Evolutionary conservation across 441 rosid genomes (phyloP), one percentile per base, ranked within the genome.

Genomic region (Hypseocharis bilobata): DNA sequence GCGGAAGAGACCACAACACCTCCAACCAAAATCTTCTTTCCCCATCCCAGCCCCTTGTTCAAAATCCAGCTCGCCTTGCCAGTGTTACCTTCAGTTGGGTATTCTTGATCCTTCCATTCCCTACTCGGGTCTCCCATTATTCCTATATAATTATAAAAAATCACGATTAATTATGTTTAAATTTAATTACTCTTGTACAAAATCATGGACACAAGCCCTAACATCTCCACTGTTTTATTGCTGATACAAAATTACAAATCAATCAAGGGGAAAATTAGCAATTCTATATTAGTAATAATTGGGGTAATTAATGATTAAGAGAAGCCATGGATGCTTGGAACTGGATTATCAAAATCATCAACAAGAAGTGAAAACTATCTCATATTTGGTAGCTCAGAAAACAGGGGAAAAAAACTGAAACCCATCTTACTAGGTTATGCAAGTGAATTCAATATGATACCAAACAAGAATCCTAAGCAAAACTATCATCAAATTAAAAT

Each of bases 1-100:
- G 84, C 91, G 22, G 91, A 83, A 62, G 96, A 72, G 8, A 86
- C 30, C 20, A 85, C 80, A 62, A 87, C 70, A 28, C 91, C 87
- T 10, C 86, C 70, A 62, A 85, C 64, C 57, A 88, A 62, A 65
- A 90, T 65, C 77, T 77, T 87, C 85, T 75, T 90, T 56, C 97
- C 97, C 45, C 83, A 44, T 3, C 69, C 67, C 59, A 87, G 14
- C 4, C 85, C 90, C 62, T 77, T 82, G 64, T 71, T 74, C 79
- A 79, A 69, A 11, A 84, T 59, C 86, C 91, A 84, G 34, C 72
- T 67, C 68, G 68, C 27, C 30, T 62, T 81, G 25, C 82, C 78
- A 55, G 64, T 55, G 11, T 59, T 30, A 32, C 73, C 79, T 51
- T 70, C 70, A 8, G 70, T 45, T 3, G 67, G 63, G 62, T 67